Conservation (phyloP, 2,329 filamentous ascomycete species). For the Pestalotiopsis sp. region DNA sequence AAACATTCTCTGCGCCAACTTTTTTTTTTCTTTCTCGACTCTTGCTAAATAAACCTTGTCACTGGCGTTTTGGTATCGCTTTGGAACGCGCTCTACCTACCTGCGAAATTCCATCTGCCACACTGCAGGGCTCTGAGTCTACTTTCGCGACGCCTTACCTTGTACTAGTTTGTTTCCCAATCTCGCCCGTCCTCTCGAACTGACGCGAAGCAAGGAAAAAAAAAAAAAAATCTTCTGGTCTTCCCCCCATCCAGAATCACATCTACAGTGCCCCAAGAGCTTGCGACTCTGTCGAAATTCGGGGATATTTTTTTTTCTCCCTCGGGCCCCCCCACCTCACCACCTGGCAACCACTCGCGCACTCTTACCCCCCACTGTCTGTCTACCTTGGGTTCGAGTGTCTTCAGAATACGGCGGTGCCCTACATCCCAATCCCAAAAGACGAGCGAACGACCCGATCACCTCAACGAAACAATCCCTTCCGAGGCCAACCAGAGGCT, state of each 20-base stretch:
- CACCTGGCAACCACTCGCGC: neutral
- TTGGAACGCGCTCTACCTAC: neutral
- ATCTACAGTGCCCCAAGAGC: neutral
- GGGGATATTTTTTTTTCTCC: neutral
- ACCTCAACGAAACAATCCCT: neutral
- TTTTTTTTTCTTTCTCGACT: neutral
- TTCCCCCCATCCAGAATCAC: neutral
- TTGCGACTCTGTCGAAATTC: neutral
- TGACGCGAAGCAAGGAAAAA: neutral
- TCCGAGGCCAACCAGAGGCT: neutral
- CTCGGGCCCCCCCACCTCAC: neutral
- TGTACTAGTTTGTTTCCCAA: neutral
- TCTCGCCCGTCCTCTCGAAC: neutral
- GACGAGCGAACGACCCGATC: neutral
- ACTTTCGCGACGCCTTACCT: neutral
- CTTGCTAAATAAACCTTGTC: neutral
- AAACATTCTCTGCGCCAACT: neutral
- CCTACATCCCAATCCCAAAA: constrained; percentile 1
- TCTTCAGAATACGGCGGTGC: neutral
- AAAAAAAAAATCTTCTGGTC: neutral
- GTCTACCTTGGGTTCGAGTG: neutral
- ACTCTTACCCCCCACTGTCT: neutral
- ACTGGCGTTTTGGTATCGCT: neutral
- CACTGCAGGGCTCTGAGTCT: neutral
- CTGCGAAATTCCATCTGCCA: neutral